Conservation (phyloP, 2,329 filamentous ascomycete genomes). For the Penicillium sp. region DNA sequence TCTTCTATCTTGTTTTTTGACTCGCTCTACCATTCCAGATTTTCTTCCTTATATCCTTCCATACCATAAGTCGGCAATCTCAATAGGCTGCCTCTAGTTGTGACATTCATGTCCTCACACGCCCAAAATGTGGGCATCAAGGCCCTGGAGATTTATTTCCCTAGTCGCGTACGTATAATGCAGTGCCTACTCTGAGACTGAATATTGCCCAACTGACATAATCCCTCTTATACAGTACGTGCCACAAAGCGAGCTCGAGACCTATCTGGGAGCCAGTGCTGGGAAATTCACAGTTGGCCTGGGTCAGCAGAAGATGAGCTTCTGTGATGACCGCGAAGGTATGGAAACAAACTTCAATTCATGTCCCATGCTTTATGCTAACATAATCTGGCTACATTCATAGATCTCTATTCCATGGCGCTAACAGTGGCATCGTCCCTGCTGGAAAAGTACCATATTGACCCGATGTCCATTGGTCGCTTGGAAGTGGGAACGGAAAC, state of each 20-base stretch:
- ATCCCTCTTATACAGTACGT: background rate
- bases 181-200: background rate
- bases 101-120: background rate
- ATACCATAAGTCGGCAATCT: background rate
- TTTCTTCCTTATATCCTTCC: background rate
- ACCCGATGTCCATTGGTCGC: background rate
- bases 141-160: background rate
- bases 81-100: background rate
- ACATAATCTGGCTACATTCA: background rate
- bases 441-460: background rate
- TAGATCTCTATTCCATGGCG: background rate
- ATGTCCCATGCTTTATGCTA: background rate
- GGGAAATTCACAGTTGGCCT: background rate
- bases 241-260: background rate
- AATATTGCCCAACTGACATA: background rate
- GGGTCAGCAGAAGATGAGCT: background rate
- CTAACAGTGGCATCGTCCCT: background rate
- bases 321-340: background rate
- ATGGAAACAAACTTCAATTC: background rate
- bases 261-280: background rate
- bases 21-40: background rate
- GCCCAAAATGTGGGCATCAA: background rate
- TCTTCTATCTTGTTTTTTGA: background rate
- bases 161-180: background rate
- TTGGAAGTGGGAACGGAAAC: background rate